A percentile compares a stretch with the other conserved stretches of the same genome.
phyloP scores from a whole-genome alignment of 176 grass and related monocot genomes.

The Triticum urartu region DNA sequence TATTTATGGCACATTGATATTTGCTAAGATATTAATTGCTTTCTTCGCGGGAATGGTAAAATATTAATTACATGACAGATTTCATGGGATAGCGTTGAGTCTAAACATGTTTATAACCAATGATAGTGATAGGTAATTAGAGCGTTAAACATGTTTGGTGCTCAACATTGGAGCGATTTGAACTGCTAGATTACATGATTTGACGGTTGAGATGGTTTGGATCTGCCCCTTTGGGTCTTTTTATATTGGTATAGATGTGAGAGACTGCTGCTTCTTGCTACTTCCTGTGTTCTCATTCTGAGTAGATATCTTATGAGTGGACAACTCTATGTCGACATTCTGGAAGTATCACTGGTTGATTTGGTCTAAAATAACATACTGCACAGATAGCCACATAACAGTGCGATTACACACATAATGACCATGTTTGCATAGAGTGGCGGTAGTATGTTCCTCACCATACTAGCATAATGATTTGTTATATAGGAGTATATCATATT shows the following conservation, averaged over 20 bases:
- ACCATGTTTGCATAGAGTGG: neutral
- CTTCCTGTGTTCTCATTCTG: neutral
- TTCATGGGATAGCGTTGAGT: too few relatives aligned
- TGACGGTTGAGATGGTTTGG: too few relatives aligned
- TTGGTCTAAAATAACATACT: neutral
- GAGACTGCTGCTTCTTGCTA: neutral
- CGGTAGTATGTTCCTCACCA: neutral
- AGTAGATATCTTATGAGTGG: neutral
- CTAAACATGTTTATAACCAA: too few relatives aligned
- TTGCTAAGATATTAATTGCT: too few relatives aligned
- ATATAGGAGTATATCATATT: neutral
- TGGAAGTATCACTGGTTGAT: neutral
- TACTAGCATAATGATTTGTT: constrained; percentile 11
- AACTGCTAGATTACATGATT: too few relatives aligned
- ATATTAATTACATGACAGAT: too few relatives aligned
- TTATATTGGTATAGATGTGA: neutral
- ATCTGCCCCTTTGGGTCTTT: too few relatives aligned
- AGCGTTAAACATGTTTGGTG: too few relatives aligned
- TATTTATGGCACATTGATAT: too few relatives aligned
- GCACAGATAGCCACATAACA: neutral
- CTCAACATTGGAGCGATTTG: too few relatives aligned
- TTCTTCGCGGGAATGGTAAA: too few relatives aligned
- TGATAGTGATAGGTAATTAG: too few relatives aligned
- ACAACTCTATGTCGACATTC: neutral
- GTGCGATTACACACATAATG: neutral